Conservation (phyloP, 2,329 filamentous ascomycete species). For the Ophiosphaerella korrae region DNA sequence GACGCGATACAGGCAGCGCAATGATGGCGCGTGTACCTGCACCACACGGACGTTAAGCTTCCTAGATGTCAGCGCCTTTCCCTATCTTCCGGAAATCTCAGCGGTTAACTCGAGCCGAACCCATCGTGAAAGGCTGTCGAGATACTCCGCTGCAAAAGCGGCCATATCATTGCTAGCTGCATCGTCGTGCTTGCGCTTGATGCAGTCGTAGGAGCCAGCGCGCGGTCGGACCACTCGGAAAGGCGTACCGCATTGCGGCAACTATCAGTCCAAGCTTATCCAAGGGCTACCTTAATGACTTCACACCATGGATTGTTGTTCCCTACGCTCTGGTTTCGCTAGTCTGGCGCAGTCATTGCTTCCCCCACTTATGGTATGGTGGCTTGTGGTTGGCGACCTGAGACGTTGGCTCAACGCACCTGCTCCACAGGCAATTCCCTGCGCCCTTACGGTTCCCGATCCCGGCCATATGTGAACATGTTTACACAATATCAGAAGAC, state of each 20-base stretch:
- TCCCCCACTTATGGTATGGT: conserved; percentile 7
- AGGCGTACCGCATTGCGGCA: conserved; percentile 23
- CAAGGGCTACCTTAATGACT: conserved; percentile 13
- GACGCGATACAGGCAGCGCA: conserved; percentile 11
- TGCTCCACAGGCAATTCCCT: conserved; percentile 6
- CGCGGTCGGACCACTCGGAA: conserved; percentile 23
- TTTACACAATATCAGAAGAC: conserved; percentile 20
- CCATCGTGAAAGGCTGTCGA: conserved; percentile 12
- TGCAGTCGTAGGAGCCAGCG: conserved; percentile 16
- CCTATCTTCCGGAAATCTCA: conserved; percentile 31
- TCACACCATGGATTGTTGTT: conserved; percentile 5
- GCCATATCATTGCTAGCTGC: conserved; percentile 21
- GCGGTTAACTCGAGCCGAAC: conserved; percentile 17
- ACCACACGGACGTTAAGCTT: conserved; percentile 32
- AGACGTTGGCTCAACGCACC: conserved; percentile 15
- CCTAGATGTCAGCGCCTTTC: conserved; percentile 20
- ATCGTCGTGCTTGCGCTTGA: conserved; percentile 20
- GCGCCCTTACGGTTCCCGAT: conserved; percentile 23
- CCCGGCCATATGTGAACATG: conserved; percentile 24
- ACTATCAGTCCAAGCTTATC: conserved; percentile 6
- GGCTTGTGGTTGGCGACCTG: conserved; percentile 9
- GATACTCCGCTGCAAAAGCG: conserved; percentile 26
- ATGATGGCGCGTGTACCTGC: conserved; percentile 22
- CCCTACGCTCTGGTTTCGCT: not conserved
- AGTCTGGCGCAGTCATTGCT: conserved; percentile 5